Evolutionary conservation across 2,329 filamentous ascomycete species (phyloP), one percentile per base, ranked within the genome.

Genomic region (Aaosphaeria pasadenensis): DNA sequence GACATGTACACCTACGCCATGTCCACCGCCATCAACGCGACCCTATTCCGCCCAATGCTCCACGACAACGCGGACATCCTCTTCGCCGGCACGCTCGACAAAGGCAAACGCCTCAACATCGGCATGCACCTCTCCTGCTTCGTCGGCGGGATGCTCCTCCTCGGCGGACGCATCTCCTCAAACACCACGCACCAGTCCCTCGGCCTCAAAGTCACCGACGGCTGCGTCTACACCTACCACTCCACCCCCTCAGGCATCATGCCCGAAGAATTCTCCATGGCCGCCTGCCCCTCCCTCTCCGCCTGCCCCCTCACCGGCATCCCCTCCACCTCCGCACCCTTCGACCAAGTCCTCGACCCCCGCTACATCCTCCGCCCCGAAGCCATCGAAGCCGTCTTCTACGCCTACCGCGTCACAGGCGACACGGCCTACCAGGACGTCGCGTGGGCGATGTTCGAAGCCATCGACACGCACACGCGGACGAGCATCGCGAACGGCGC

Each of bases 381-480:
- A 67, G 87, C 87, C 1, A 88, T 91, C 48, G 87, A 91, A 71
- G 86, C 82, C 24, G 79, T 91, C 4, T 91, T 89, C 64, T 79
- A 89, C 60, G 80, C 91, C 74, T 89, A 85, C 64, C 80, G 87
- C 45, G 74, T 88, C 50, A 89, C 86, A 0, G 87, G 85, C 29
- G 82, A 88, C 49, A 58, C 74, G 3, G 68, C 71, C 30, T 86
- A 84, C 75, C 81, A 81, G 60, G 79, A 86, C 45, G 80, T 84
- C 59, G 87, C 85, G 1, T 89, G 87, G 86, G 73, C 74, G 43
- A 89, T 90, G 86, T 89, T 88, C 61, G 64, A 79, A 48, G 77
- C 79, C 2, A 78, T 89, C 24, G 75, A 82, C 47, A 77, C 75
- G 57, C 72, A 79, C 54, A 86, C 85, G n/a, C 76, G 77, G 39